A percentile compares a stretch with the other conserved stretches of the same genome.
Evolutionary conservation across 169 alveolate species (phyloP).

Genomic region (Eimeria brunetti): DNA sequence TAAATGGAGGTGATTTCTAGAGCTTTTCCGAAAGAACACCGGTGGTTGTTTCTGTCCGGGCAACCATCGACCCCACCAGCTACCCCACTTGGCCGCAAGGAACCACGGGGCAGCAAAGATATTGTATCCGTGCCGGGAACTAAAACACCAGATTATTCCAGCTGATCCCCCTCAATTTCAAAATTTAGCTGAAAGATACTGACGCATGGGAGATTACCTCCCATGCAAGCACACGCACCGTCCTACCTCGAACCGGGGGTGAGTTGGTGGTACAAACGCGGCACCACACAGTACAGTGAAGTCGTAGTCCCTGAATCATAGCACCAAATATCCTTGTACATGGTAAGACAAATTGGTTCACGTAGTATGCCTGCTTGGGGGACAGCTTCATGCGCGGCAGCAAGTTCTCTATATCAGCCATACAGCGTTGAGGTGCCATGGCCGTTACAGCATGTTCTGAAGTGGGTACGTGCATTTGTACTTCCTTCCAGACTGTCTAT

Average conservation of each 20-base stretch:
- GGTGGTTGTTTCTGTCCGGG: background rate
- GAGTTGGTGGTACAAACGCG: background rate
- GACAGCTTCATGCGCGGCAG: background rate
- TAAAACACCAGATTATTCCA: background rate
- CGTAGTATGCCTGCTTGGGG: background rate
- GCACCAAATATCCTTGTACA: background rate
- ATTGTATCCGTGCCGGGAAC: background rate
- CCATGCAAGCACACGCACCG: background rate
- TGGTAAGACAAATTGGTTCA: background rate
- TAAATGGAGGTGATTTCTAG: background rate
- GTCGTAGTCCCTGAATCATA: background rate
- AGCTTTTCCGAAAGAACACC: background rate
- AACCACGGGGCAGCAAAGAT: constrained; percentile 33
- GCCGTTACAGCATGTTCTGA: background rate
- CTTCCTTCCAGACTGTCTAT: background rate
- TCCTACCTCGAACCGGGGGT: background rate
- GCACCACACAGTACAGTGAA: background rate
- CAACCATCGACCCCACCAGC: constrained; percentile 52
- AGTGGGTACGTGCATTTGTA: background rate
- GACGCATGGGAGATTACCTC: background rate
- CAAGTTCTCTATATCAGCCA: background rate
- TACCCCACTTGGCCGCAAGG: background rate
- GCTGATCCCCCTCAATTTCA: background rate
- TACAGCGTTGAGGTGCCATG: background rate
- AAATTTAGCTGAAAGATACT: background rate